Percentiles rank a stretch among this genome's conserved stretches.
These are phyloP conservation scores for Knoxia roxburghii DNA, from an alignment of 257 asterid genomes.

Conservation along the genomic window DNA sequence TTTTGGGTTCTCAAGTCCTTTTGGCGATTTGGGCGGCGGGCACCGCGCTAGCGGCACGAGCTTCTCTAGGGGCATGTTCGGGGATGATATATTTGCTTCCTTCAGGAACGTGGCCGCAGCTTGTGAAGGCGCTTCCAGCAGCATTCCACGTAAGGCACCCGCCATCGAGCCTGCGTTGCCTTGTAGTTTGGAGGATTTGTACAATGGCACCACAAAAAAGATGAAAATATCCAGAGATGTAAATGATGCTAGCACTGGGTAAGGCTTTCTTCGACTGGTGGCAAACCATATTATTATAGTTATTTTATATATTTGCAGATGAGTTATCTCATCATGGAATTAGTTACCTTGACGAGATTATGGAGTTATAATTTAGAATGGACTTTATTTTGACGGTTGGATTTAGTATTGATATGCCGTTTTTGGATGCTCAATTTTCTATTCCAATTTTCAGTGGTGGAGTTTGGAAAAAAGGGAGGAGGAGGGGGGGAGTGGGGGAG, in stretches of 20 bases:
- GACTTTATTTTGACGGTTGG: background rate
- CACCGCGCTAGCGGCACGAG: slow-evolving; percentile 30
- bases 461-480: too few species aligned
- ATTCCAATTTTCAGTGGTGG: too few species aligned
- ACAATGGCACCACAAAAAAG: slow-evolving; percentile 63
- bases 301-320: background rate
- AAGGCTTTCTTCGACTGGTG: slow-evolving; percentile 7
- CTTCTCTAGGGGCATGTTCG: slow-evolving; percentile 37
- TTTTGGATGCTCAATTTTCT: background rate
- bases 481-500: too few species aligned
- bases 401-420: background rate
- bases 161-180: slow-evolving; percentile 50
- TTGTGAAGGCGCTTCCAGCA: slow-evolving; percentile 35
- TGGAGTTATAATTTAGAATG: background rate
- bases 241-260: slow-evolving; percentile 50
- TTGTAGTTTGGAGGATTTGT: slow-evolving; percentile 71
- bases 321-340: background rate
- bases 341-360: background rate
- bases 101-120: slow-evolving; percentile 30
- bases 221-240: slow-evolving; percentile 72
- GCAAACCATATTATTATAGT: background rate
- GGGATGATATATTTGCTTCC: slow-evolving; percentile 46
- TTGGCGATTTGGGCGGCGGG: slow-evolving; percentile 45
- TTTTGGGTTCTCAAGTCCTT: slow-evolving; percentile 46
- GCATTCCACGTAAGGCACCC: slow-evolving; percentile 39